Evolutionary conservation across 768 basidiomycete species (phyloP), one percentile per base, ranked within the genome.

Genomic region (Rubroboletus satanas): DNA sequence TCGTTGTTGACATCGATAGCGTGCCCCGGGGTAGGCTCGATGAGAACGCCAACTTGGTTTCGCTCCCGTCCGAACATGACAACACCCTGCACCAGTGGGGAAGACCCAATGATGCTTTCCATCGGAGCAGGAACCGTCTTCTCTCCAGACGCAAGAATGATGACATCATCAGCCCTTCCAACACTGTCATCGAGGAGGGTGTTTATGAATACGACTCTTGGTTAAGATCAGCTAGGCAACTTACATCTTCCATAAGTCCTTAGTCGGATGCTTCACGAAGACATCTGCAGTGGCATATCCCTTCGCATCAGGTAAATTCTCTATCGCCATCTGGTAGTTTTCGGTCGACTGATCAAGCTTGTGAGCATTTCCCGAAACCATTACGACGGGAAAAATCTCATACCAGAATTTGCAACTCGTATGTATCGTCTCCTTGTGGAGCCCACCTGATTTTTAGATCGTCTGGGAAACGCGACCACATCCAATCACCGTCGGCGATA

Each of bases 201-300:
- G 7, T 11, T 8, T 1, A 39, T 53, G 28, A 55, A 39, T 15
- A 12, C 1, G 0, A 36, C 8, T 12, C 29, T 7, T 2, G 3
- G 26, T 1, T 3, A 2, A n/a, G 23, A 36, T 1, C 2, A 38
- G 4, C 14, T 2, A 7, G 8, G 11, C 1, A 5, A 49, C 69
- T n/a, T 36, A 62, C 36, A 81, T 61, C 49, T 61, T 71, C 71
- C 69, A 83, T 15, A 71, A 39, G 1, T 74, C 67, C 6, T 72
- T 74, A 0, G 71, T 73, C 0, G 80, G 77, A 59, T 82, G 81
- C 28, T 73, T 71, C 1, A 70, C 54, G 15, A 82, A 65, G 2
- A 81, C 42, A 60, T 81, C 81, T 0, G 68, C 63, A 1, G 78
- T 79, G 2, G 75, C 68, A 44, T 77, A 79, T 11, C 73, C 77